These are phyloP conservation scores for Acanthamoeba royreba DNA, from an alignment of 208 protist genomes.

Conservation along the genomic window DNA sequence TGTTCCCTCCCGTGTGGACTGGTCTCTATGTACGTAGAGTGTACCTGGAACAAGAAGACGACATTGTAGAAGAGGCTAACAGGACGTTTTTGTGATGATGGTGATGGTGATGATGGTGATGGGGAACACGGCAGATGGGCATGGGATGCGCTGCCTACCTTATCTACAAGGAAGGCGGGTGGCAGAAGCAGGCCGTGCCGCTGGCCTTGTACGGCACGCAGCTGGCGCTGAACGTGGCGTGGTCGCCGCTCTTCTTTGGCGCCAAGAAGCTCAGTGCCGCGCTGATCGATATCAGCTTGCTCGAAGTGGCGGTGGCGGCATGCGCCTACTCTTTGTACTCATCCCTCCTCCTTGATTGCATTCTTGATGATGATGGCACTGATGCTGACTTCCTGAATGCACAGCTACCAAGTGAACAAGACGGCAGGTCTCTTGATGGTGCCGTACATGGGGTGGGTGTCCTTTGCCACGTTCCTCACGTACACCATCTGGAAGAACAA, in stretches of 20 bases:
- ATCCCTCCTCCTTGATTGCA: not conserved
- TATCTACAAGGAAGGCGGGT: not conserved
- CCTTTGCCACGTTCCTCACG: not conserved
- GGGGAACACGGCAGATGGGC: no score
- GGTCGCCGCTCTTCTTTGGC: constrained; percentile 36
- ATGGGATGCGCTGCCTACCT: constrained; percentile 37
- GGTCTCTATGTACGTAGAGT: not conserved
- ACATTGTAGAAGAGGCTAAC: no score
- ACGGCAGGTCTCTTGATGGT: not conserved
- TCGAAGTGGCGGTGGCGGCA: not conserved
- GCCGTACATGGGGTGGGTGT: constrained; percentile 25
- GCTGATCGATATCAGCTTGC: not conserved
- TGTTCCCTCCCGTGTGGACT: constrained; percentile 16
- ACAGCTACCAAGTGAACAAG: constrained; percentile 16
- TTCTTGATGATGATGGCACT: no score
- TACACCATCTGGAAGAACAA: not conserved
- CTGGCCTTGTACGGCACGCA: not conserved
- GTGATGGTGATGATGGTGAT: no score
- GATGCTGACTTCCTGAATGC: no score
- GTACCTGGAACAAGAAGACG: no score
- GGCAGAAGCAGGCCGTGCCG: not conserved
- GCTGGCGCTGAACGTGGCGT: not conserved
- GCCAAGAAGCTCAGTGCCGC: not conserved
- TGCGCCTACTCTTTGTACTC: not conserved
- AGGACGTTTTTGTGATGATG: no score